phyloP scores from a whole-genome alignment of 2,329 filamentous ascomycete genomes.

The Lachnellula occidentalis region DNA sequence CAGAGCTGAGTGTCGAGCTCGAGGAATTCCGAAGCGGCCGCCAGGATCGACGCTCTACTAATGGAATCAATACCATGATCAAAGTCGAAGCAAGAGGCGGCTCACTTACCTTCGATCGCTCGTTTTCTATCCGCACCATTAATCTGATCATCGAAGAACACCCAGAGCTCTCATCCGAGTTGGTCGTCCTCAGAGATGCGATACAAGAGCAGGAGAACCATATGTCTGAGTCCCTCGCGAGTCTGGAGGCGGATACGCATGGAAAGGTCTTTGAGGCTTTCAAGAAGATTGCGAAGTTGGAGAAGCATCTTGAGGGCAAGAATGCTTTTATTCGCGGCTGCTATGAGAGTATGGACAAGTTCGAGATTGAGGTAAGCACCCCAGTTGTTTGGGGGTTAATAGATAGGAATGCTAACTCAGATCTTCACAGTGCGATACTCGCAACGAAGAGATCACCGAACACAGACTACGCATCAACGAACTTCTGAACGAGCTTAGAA shows the following conservation, averaged over 20 bases:
- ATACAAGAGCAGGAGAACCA: not conserved
- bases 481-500: not conserved
- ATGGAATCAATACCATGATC: too few relatives aligned
- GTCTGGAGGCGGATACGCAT: not conserved
- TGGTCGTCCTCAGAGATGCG: not conserved
- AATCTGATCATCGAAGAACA: not conserved
- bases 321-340: not conserved
- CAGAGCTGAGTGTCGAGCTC: too few relatives aligned
- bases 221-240: not conserved
- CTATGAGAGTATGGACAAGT: not conserved
- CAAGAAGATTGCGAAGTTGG: not conserved
- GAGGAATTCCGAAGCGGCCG: too few relatives aligned
- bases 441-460: not conserved
- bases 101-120: not conserved
- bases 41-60: too few relatives aligned
- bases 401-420: not conserved
- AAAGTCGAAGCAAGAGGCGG: not conserved
- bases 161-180: not conserved
- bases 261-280: not conserved
- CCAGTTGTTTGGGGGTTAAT: not conserved
- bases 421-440: not conserved
- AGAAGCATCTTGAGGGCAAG: not conserved
- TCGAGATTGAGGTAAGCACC: not conserved
- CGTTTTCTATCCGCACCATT: not conserved
- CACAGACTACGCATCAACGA: not conserved